Conservation (phyloP, 345 rosid species). For the Hevea brasiliensis region DNA sequence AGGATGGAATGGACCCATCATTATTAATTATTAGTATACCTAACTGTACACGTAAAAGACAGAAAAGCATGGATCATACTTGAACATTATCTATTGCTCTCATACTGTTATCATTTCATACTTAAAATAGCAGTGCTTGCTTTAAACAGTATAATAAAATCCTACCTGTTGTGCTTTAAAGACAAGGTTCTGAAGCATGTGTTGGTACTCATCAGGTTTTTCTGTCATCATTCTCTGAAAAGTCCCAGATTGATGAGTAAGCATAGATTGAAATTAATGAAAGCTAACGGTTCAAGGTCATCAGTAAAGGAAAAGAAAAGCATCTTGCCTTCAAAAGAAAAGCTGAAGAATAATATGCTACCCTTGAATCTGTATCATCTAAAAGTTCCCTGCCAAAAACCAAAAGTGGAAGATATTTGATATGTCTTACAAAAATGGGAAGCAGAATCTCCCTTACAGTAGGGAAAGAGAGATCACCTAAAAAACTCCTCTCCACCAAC, state of each 20-base stretch:
- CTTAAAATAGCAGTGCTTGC: background rate
- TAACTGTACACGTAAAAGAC: background rate
- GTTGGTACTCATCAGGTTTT: constrained; percentile 89
- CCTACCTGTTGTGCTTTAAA: constrained; percentile 95
- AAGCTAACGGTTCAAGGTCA: background rate
- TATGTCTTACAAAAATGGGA: constrained; percentile 7
- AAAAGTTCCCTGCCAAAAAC: constrained; percentile 72
- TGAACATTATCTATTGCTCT: background rate
- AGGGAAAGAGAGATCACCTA: constrained; percentile 49
- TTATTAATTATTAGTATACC: background rate
- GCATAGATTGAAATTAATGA: too few species aligned
- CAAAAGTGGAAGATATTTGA: constrained; percentile 10
- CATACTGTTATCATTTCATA: background rate
- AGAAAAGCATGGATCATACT: background rate
- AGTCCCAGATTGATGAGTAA: constrained; percentile 17
- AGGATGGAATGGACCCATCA: too few species aligned
- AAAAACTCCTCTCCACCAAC: constrained; percentile 94
- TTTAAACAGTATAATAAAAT: background rate
- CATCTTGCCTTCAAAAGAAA: constrained; percentile 87
- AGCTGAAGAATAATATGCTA: constrained; percentile 95
- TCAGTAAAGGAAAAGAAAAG: background rate
- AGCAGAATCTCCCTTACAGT: constrained; percentile 10
- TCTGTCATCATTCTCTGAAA: constrained; percentile 98
- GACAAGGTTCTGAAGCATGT: constrained; percentile 92
- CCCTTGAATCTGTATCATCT: constrained; percentile 96